These are phyloP conservation scores for Aspergillus funiculosus DNA, from an alignment of 495 filamentous ascomycete genomes.

Conservation along the genomic window DNA sequence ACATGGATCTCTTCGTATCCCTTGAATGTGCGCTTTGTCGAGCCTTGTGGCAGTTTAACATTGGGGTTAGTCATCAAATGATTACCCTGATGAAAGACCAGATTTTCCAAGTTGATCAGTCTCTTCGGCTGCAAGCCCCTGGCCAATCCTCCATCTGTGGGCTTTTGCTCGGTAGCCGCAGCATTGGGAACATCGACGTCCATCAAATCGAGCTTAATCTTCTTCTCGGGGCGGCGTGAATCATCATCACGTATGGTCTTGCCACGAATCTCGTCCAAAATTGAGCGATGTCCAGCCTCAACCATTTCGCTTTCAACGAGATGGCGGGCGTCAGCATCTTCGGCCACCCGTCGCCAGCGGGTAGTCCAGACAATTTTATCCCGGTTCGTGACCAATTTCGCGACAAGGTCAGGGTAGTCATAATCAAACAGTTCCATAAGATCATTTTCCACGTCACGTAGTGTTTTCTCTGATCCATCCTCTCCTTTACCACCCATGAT, in stretches of 20 bases:
- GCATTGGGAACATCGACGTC: constrained; percentile 76
- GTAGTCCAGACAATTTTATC: constrained; percentile 96
- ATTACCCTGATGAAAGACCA: constrained; percentile 96
- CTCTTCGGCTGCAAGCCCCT: constrained; percentile 85
- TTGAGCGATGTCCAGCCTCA: constrained; percentile 75
- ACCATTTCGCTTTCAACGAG: constrained; percentile 86
- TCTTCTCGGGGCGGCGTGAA: constrained; percentile 57
- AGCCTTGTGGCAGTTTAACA: constrained; percentile 91
- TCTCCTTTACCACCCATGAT: constrained; percentile 73
- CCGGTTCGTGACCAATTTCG: constrained; percentile 84
- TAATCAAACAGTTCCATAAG: constrained; percentile 98
- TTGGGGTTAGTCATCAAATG: constrained; percentile 98
- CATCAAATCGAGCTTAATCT: constrained; percentile 82
- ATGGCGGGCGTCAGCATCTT: constrained; percentile 69
- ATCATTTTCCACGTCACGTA: constrained; percentile 95
- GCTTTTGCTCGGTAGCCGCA: constrained; percentile 43
- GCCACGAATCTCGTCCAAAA: constrained; percentile 76
- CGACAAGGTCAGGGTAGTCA: constrained; percentile 88
- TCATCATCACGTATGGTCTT: constrained; percentile 52
- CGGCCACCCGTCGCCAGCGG: constrained; percentile 72
- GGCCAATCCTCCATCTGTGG: constrained; percentile 60
- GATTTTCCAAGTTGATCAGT: constrained; percentile 87
- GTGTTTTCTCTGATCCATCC: constrained; percentile 70
- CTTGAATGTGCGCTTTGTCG: constrained; percentile 90
- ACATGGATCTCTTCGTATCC: constrained; percentile 98